phyloP scores from a whole-genome alignment of 495 filamentous ascomycete species.

The Polyplosphaeria fusca region DNA sequence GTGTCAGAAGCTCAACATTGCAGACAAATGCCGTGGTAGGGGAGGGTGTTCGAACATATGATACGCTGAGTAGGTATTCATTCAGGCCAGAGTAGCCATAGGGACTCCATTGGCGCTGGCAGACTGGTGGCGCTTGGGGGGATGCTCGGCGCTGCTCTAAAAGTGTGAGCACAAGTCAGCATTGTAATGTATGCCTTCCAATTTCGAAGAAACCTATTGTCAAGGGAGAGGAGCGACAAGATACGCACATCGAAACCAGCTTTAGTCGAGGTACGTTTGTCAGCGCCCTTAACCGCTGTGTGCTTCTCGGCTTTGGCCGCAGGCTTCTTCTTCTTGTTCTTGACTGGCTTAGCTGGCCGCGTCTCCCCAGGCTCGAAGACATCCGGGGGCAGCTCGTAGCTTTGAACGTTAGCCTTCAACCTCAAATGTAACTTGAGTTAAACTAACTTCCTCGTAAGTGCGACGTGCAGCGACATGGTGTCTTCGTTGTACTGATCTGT shows the following conservation, averaged over 20 bases:
- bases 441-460: slow-evolving; percentile 73
- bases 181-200: neutral
- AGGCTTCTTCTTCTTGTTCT: slow-evolving; percentile 37
- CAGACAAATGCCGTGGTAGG: neutral
- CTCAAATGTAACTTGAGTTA: too few relatives aligned
- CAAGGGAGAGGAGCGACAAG: neutral
- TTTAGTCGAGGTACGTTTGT: slow-evolving; percentile 39
- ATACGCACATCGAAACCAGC: slow-evolving; percentile 41
- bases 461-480: slow-evolving; percentile 64
- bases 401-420: slow-evolving; percentile 29
- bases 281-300: slow-evolving; percentile 28
- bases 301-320: slow-evolving; percentile 38
- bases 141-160: slow-evolving; percentile 1
- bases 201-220: neutral
- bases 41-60: slow-evolving; percentile 5
- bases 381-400: slow-evolving; percentile 82
- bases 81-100: slow-evolving; percentile 11
- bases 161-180: slow-evolving; percentile 17
- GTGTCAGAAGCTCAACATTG: neutral
- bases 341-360: slow-evolving; percentile 37
- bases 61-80: neutral
- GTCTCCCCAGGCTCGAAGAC: slow-evolving; percentile 79
- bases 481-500: slow-evolving; percentile 64
- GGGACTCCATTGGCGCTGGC: slow-evolving; percentile 10
- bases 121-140: slow-evolving; percentile 13